Evolutionary conservation across 169 alveolate genomes (phyloP).

Genomic region (Plasmodium vivax): DNA sequence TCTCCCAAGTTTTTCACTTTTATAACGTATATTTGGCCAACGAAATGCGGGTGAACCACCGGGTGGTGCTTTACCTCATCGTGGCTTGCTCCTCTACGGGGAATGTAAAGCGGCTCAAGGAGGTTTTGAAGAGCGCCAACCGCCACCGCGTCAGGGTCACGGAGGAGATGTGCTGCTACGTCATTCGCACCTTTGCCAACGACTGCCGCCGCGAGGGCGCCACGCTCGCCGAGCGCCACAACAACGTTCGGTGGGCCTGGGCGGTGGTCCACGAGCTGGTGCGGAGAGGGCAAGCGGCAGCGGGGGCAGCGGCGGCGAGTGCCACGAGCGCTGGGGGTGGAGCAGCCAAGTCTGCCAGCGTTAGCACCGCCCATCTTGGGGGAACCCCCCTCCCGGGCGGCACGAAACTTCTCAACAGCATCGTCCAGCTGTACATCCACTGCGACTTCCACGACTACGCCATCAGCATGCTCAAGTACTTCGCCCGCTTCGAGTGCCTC

Average conservation of each 20-base stretch:
- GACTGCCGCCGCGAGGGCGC: constrained; percentile 55
- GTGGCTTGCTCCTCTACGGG: constrained; percentile 83
- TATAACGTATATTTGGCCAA: constrained; percentile 84
- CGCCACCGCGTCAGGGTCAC: constrained; percentile 69
- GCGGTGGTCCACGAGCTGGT: constrained; percentile 72
- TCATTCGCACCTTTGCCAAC: constrained; percentile 78
- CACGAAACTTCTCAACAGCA: constrained; percentile 79
- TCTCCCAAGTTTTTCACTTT: constrained; percentile 83
- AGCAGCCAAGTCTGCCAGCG: not conserved
- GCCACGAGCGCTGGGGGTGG: not conserved
- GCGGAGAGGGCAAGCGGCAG: not conserved
- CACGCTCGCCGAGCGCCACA: constrained; percentile 69
- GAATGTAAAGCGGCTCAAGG: constrained; percentile 79
- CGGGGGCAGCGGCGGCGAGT: not conserved
- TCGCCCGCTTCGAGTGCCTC: constrained; percentile 72
- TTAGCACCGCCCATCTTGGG: not conserved
- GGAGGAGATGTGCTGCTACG: constrained; percentile 58
- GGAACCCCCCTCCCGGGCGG: not conserved
- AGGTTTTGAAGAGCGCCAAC: constrained; percentile 75
- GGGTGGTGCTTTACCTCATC: constrained; percentile 49
- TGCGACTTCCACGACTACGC: constrained; percentile 87
- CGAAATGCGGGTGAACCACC: constrained; percentile 78
- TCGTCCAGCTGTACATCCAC: constrained; percentile 83
- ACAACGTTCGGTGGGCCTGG: constrained; percentile 84
- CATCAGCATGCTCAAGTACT: constrained; percentile 84